Base-by-base conservation (phyloP, 495 filamentous ascomycete species). In the Penicillium argentinense region DNA sequence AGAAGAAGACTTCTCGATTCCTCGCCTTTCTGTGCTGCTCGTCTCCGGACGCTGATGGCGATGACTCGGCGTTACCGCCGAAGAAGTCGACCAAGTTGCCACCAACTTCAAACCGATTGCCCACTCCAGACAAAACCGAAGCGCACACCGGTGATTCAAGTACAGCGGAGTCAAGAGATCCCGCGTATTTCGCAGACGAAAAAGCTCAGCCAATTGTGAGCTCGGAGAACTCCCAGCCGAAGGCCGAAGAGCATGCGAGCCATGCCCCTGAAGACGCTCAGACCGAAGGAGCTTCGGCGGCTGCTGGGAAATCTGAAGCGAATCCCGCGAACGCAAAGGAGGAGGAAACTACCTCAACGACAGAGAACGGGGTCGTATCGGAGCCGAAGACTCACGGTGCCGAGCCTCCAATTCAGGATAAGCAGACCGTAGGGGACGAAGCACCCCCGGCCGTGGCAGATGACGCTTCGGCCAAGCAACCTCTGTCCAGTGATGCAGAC, bases 21-120 rank as follows among this genome's bases (percentile, higher is more conserved):
- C 68, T 95, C 16, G 75, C 87, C 19, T 82, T 93, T 45, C 72
- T 96, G 40, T 96, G 91, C 72, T 96, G 90, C 63, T 82, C 83
- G 22, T 79, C 84, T 34, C 80, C 79, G n/a, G 80, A 84, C 45
- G 69, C 79, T 3, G 72, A 83, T 47, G 65, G 70, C 42, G 80
- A 82, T 28, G 87, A 87, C 32, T 60, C 73, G 32, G 57, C 72
- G 29, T 64, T 86, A 17, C 82, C 86, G 36, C 71, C 81, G 25
- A 91, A 91, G 70, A 85, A 83, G 59, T 81, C 79, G 54, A 73
- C 62, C 56, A 78, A 72, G 69, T 74, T 56, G 56, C 73, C 66
- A 71, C 73, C 66, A 56, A 73, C 49, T 64, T 77, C 67, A 56
- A 82, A 61, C 57, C 80, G 73, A 57, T 80, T 73, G 64, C 71